phyloP scores from a whole-genome alignment of 2,329 filamentous ascomycete species.

The Malbranchea zuffiana region DNA sequence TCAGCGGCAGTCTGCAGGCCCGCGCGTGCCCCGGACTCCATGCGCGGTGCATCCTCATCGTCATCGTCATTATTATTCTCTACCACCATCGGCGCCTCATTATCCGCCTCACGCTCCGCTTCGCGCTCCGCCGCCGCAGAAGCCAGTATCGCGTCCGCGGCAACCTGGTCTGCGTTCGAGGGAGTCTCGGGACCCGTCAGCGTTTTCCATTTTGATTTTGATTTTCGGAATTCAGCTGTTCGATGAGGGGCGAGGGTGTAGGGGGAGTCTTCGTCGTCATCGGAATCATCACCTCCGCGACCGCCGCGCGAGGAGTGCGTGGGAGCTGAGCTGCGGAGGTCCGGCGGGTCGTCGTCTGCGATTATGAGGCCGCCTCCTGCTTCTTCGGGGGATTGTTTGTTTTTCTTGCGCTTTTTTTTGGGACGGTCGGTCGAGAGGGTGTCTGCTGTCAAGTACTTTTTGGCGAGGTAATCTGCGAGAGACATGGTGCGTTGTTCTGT shows the following conservation, averaged over 20 bases:
- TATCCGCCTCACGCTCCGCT: conserved; percentile 38
- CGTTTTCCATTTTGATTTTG: conserved; percentile 72
- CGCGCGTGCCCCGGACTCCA: conserved; percentile 79
- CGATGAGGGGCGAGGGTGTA: conserved; percentile 14
- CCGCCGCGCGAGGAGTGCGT: neutral
- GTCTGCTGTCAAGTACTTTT: conserved; percentile 74
- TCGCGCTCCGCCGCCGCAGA: conserved; percentile 57
- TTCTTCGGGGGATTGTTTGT: conserved; percentile 38
- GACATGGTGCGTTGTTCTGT: conserved; percentile 21
- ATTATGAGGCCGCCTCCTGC: conserved; percentile 27
- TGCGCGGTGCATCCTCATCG: conserved; percentile 42
- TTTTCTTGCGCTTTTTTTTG: conserved; percentile 49
- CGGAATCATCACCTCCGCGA: conserved; percentile 11
- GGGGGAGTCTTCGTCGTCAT: conserved; percentile 27
- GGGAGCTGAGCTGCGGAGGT: conserved; percentile 23
- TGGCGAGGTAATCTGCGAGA: conserved; percentile 76
- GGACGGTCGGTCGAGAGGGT: conserved; percentile 31
- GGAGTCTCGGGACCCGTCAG: conserved; percentile 36
- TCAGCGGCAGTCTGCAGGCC: conserved; percentile 76
- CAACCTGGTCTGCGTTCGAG: conserved; percentile 46
- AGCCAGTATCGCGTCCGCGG: conserved; percentile 68
- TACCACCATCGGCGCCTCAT: conserved; percentile 37
- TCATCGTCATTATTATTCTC: conserved; percentile 21
- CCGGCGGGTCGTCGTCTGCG: conserved; percentile 33
- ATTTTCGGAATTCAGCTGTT: conserved; percentile 41